Evolutionary conservation across 2,329 filamentous ascomycete species (phyloP), one percentile per base, ranked within the genome.

Genomic region (Sphaerulina musiva): DNA sequence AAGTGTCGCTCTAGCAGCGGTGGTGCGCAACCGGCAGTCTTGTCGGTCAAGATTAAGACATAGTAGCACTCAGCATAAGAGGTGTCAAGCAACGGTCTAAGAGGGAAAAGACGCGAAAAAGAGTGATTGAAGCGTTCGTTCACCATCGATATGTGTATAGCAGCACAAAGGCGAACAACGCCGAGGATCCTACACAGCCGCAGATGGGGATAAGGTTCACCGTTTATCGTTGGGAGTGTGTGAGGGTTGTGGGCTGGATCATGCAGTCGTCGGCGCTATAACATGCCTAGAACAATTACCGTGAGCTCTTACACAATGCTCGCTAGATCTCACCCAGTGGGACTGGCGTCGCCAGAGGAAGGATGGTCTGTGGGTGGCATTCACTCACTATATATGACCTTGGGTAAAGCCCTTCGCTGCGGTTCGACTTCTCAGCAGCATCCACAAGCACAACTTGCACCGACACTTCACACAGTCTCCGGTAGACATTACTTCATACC

Each of bases 221-320:
- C 39, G 14, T 14, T 9, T 20, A 20, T 20, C 20, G 20, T 20
- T 20, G 10, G 2, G 17, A 11, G 39, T 3, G 7, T 12, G 10
- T 20, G 17, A 11, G 39, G 39, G 7, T 12, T n/a, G 39, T n/a
- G 39, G 39, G 39, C 39, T 9, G 39, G 39, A 41, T 20, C 40
- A 43, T 39, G 43, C 34, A 48, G 14, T 48, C 46, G 46, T 41
- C 36, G 44, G 38, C 44, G 50, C 50, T 48, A 53, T 44, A 53
- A 42, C 50, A 38, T 32, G 50, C 23, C 44, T 53, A 44, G 50
- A 53, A 42, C 36, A 4, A 36, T 39, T 14, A 47, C 50, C 44
- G 44, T 38, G 50, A 53, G 34, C 44, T 47, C 23, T 26, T 20
- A 36, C 29, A 29, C 29, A 32, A n/a, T 38, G 11, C 45, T 47